Percentiles rank a stretch among this genome's conserved stretches.
phyloP scores from a whole-genome alignment of 1,139 yeast genomes.

The Hanseniaspora gamundiae region DNA sequence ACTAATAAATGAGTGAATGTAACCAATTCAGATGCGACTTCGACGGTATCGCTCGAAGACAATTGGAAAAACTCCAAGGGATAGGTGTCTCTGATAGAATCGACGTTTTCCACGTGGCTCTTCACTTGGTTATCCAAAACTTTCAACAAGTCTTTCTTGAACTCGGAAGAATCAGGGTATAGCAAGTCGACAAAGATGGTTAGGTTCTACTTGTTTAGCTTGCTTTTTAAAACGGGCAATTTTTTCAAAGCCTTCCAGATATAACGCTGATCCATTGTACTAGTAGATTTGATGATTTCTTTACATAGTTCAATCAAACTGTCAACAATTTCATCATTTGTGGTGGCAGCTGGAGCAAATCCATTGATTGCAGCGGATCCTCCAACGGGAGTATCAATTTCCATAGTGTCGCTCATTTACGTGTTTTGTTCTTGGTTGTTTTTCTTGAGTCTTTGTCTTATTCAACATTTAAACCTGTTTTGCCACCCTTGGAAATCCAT shows the following conservation, averaged over 20 bases:
- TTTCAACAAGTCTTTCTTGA: conserved; percentile 34
- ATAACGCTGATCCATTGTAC: conserved; percentile 74
- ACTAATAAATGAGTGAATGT: conserved; percentile 67
- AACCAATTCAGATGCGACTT: conserved; percentile 64
- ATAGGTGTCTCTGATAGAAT: conserved; percentile 19
- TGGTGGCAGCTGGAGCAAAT: conserved; percentile 16
- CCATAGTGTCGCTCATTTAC: conserved; percentile 3
- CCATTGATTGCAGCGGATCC: conserved; percentile 14
- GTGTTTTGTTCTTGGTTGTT: neutral
- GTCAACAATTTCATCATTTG: conserved; percentile 21
- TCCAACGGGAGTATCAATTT: conserved; percentile 11
- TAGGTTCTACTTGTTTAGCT: conserved; percentile 43
- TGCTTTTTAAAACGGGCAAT: conserved; percentile 61
- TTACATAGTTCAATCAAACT: conserved; percentile 16
- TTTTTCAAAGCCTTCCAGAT: conserved; percentile 79
- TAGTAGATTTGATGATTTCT: conserved; percentile 47
- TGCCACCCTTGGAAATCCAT: neutral
- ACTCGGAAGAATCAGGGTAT: conserved; percentile 38
- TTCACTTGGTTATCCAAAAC: conserved; percentile 27
- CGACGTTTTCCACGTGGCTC: conserved; percentile 22
- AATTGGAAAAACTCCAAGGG: conserved; percentile 24
- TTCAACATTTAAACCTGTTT: neutral
- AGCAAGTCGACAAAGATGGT: conserved; percentile 37
- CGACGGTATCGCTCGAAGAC: conserved; percentile 18
- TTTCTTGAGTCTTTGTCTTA: neutral